Base-by-base conservation (phyloP, 805 yeast genomes). In the Brettanomyces custersianus region DNA sequence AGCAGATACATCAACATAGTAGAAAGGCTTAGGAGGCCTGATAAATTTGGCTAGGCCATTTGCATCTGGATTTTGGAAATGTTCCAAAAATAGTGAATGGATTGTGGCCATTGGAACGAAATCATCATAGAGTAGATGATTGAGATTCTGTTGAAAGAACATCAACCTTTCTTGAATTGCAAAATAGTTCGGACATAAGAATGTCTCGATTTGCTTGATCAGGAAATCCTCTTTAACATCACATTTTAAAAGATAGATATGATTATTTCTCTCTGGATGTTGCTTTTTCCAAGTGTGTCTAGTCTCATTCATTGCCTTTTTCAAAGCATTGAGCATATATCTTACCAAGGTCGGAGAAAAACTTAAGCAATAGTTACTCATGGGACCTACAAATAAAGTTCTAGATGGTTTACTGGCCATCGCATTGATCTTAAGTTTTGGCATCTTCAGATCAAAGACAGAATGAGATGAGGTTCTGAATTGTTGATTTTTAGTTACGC, bases 31-130 rank as follows among this genome's bases (percentile, higher is more conserved):
- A 9, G 10, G 16, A 9, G 36, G 36, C 17, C 20, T 16, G 7
- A 6, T 12, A 17, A 33, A 33, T 8, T 12, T 8, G 11, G 34
- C 25, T 23, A 11, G 9, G 6, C 35, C 35, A 13, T 16, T 20
- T 9, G 10, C 17, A 31, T 20, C 34, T n/a, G 34, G 34, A 20
- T 18, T 15, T 8, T 31, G n/a, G 23, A 33, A 33, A 5, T 15
- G 6, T 18, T 13, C 8, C 13, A 26, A 9, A 18, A 33, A 25
- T 20, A 25, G 17, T 7, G 23, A 25, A 20, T 18, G 31, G 8
- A 33, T 24, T 6, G 20, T 10, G n/a, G 24, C 25, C 36, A 33
- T 33, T 6, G 36, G 36, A 13, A 33, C 25, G 16, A 33, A 33
- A 8, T 31, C 31, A 18, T 8, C 9, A 31, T 25, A 33, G 12